Conservation (phyloP, 2,329 filamentous ascomycete species). For the Cordyceps militaris region DNA sequence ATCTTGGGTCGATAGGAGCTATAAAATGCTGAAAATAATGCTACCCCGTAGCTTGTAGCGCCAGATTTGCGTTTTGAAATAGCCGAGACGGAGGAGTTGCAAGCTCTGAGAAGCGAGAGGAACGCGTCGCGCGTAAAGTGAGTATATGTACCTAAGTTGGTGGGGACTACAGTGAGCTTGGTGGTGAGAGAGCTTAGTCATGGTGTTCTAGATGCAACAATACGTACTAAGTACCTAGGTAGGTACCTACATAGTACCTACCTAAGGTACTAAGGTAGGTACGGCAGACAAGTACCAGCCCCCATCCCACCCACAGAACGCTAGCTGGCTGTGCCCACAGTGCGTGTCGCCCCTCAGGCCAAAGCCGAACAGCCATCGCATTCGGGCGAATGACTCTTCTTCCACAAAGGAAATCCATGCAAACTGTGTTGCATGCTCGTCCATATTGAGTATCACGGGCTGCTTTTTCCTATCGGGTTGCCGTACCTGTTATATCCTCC, state of each 20-base stretch:
- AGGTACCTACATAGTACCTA: neutral
- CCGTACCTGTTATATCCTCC: neutral
- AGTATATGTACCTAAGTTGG: constrained; percentile 9
- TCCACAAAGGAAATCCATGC: neutral
- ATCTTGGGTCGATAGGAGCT: neutral
- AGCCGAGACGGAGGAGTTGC: constrained; percentile 1
- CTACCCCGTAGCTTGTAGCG: neutral
- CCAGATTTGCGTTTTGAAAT: neutral
- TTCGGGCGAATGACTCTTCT: neutral
- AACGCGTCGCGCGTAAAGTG: constrained; percentile 35
- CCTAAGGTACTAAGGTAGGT: too few species aligned
- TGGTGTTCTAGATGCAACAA: neutral
- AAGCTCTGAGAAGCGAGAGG: constrained; percentile 25
- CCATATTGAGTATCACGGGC: neutral
- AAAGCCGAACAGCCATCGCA: neutral
- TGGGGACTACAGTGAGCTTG: neutral
- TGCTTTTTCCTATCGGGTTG: neutral
- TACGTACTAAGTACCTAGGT: neutral
- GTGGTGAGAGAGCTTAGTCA: constrained; percentile 8
- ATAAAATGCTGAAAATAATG: neutral
- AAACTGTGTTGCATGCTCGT: neutral
- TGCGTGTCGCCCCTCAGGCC: constrained; percentile 8
- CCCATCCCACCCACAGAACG: neutral
- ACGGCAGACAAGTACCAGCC: too few species aligned
- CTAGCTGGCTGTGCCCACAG: neutral